phyloP scores from a whole-genome alignment of 768 basidiomycete genomes.

The Mycena latifolia region DNA sequence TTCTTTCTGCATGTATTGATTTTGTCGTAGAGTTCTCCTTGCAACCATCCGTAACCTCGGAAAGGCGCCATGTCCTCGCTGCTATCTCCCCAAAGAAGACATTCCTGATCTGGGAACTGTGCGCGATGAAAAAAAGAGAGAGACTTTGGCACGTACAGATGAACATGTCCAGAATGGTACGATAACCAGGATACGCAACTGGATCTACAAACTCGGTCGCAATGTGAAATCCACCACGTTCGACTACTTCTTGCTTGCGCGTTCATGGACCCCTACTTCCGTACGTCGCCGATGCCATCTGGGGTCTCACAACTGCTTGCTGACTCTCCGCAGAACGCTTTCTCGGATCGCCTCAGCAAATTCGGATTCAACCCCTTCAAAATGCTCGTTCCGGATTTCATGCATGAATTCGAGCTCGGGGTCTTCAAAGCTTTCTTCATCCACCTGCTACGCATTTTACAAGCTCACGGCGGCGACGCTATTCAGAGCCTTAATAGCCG shows the following conservation, averaged over 20 bases:
- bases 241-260: neutral
- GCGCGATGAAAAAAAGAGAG: neutral
- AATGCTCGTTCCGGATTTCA: slow-evolving; percentile 37
- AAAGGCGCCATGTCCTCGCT: slow-evolving; percentile 32
- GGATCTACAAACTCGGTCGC: too few species aligned
- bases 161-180: too few species aligned
- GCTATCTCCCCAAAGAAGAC: slow-evolving; percentile 17
- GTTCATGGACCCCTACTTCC: too few species aligned
- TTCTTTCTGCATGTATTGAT: neutral
- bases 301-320: too few species aligned
- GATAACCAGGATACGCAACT: too few species aligned
- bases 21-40: slow-evolving; percentile 26
- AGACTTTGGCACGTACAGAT: too few species aligned
- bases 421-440: slow-evolving; percentile 49
- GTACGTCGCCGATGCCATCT: too few species aligned
- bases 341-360: too few species aligned
- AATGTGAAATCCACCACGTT: too few species aligned
- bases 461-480: slow-evolving; percentile 14
- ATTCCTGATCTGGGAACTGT: slow-evolving; percentile 4
- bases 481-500: neutral
- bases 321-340: too few species aligned
- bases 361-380: slow-evolving; percentile 40
- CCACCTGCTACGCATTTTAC: slow-evolving; percentile 47
- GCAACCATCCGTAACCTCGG: slow-evolving; percentile 31
- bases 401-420: slow-evolving; percentile 54